Percentiles rank a stretch among this genome's conserved stretches.
Conservation (phyloP, 108 stramenopile genomes). For the Cyclotella choctawhatcheeana region DNA sequence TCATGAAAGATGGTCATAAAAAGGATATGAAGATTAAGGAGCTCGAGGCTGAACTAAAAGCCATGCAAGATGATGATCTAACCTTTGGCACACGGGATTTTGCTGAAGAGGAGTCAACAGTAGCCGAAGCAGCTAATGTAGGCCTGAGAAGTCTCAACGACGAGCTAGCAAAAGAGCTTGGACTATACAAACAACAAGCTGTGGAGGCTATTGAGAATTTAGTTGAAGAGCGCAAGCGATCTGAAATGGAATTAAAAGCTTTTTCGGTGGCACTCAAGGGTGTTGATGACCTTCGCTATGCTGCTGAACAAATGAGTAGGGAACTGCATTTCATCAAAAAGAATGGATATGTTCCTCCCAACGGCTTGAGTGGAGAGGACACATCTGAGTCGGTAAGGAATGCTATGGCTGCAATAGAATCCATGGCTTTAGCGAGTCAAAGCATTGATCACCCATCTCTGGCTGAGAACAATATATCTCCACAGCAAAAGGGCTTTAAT, state of each 20-base stretch:
- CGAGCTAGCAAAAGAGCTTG: constrained; percentile 42
- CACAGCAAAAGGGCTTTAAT: constrained; percentile 25
- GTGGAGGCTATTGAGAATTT: constrained; percentile 32
- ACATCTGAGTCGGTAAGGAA: constrained; percentile 30
- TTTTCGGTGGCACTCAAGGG: constrained; percentile 56
- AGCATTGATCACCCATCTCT: constrained; percentile 42
- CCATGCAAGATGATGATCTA: constrained; percentile 50
- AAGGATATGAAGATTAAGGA: constrained; percentile 56
- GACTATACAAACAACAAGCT: constrained; percentile 37
- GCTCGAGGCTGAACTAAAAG: constrained; percentile 43
- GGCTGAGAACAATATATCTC: not conserved
- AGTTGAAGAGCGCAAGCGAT: constrained; percentile 44
- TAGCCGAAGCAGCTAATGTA: constrained; percentile 42
- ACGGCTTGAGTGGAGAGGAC: constrained; percentile 42
- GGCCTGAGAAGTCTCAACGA: constrained; percentile 43
- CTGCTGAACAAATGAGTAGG: constrained; percentile 54
- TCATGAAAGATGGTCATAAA: constrained; percentile 38
- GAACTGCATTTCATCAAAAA: constrained; percentile 48
- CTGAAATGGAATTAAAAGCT: constrained; percentile 56
- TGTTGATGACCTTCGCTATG: constrained; percentile 51
- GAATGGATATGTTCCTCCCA: constrained; percentile 47
- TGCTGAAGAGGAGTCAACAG: constrained; percentile 10
- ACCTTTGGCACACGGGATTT: constrained; percentile 44
- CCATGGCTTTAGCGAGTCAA: constrained; percentile 51
- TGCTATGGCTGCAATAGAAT: constrained; percentile 45